phyloP scores from a whole-genome alignment of 2,329 filamentous ascomycete genomes.

The Alternaria sp. region DNA sequence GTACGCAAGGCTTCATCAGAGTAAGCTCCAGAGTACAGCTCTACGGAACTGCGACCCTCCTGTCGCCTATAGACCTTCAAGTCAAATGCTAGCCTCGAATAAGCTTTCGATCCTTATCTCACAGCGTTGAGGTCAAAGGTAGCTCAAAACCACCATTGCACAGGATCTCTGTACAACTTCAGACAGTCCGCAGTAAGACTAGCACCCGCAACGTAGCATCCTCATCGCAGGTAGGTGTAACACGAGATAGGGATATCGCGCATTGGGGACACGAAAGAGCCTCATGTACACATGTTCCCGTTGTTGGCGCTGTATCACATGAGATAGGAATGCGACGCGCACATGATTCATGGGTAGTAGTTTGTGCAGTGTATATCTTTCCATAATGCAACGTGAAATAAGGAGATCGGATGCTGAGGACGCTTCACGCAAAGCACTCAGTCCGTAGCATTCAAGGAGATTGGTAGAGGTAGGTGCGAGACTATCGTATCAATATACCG shows the following conservation, averaged over 20 bases:
- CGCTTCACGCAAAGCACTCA: neutral
- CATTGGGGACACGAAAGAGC: neutral
- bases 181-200: neutral
- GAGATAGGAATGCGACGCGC: neutral
- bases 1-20: neutral
- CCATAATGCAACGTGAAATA: neutral
- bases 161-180: neutral
- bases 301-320: neutral
- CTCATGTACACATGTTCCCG: neutral
- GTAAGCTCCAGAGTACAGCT: neutral
- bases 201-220: neutral
- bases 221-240: neutral
- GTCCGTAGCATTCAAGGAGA: accelerated
- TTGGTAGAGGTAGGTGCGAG: neutral
- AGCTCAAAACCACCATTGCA: neutral
- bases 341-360: no score
- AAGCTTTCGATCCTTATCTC: neutral
- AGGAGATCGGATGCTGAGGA: neutral
- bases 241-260: neutral
- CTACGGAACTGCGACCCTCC: neutral
- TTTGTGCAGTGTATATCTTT: no score
- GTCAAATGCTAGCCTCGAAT: neutral
- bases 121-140: neutral
- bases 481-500: neutral
- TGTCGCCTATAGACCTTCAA: neutral